Evolutionary conservation across 768 basidiomycete species (phyloP).

Genomic region (Saitozyma sp.): DNA sequence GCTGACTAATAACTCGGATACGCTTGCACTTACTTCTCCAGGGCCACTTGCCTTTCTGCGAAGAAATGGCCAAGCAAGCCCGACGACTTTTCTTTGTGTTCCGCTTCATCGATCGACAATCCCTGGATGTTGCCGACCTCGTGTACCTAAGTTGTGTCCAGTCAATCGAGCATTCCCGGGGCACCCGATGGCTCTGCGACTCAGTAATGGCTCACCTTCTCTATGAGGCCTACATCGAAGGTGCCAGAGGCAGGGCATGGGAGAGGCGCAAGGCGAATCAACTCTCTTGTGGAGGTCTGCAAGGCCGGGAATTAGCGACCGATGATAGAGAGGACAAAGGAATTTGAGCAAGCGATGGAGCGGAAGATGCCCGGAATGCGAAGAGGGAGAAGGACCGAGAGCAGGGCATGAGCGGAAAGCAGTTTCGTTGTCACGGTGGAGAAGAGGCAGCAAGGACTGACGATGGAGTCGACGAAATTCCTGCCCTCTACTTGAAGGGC

Average conservation of each 20-base stretch:
- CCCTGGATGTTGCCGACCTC: slow-evolving; percentile 43
- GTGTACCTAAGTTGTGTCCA: slow-evolving; percentile 39
- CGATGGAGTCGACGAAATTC: slow-evolving; percentile 38
- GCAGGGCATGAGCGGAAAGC: too few species aligned
- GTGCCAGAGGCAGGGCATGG: too few species aligned
- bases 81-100: slow-evolving; percentile 33
- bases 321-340: too few species aligned
- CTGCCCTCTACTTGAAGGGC: slow-evolving; percentile 31
- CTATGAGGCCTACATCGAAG: too few species aligned
- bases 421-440: too few species aligned
- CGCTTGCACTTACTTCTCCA: slow-evolving; percentile 25
- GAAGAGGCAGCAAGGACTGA: slow-evolving; percentile 9
- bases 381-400: too few species aligned
- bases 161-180: slow-evolving; percentile 30
- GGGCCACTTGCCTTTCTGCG: slow-evolving; percentile 39
- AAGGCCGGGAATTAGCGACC: too few species aligned
- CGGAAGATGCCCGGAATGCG: too few species aligned
- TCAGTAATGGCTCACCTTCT: slow-evolving; percentile 31
- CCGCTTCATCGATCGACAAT: slow-evolving; percentile 30
- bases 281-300: too few species aligned
- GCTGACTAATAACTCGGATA: too few species aligned
- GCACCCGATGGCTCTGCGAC: slow-evolving; percentile 38
- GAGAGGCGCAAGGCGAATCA: too few species aligned
- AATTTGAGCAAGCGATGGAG: too few species aligned
- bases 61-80: slow-evolving; percentile 40